Conservation (phyloP, 177 flowering plant species). For the Vitis hybrid region DNA sequence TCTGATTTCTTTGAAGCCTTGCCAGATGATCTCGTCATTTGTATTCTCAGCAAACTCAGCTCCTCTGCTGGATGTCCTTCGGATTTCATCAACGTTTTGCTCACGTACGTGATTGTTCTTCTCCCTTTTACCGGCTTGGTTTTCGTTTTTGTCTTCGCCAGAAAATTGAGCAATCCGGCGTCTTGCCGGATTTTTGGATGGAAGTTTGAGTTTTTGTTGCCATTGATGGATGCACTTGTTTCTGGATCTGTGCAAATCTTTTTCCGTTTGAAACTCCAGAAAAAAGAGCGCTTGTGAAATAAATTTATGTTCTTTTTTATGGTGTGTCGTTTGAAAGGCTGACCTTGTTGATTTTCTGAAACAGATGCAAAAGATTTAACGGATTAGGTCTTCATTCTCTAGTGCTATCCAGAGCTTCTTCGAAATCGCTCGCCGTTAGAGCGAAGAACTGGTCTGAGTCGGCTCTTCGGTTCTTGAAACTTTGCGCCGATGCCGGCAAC, state of each 20-base stretch:
- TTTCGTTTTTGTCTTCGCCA: not conserved
- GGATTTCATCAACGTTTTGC: conserved; percentile 51
- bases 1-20: conserved; percentile 52
- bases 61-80: conserved; percentile 48
- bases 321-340: too few species aligned
- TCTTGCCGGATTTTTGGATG: not conserved
- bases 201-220: not conserved
- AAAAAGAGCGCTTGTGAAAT: not conserved
- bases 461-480: conserved; percentile 73
- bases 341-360: too few species aligned
- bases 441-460: conserved; percentile 77
- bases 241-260: not conserved
- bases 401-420: conserved; percentile 63
- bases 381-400: conserved; percentile 50
- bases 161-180: not conserved
- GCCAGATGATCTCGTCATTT: conserved; percentile 65
- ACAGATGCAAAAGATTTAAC: conserved; percentile 84
- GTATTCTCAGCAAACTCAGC: conserved; percentile 54
- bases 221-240: not conserved
- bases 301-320: too few species aligned
- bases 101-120: conserved; percentile 40
- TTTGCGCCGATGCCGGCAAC: conserved; percentile 79
- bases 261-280: not conserved
- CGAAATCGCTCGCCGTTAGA: conserved; percentile 48
- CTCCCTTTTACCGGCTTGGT: not conserved